Percentiles rank a stretch among this genome's conserved stretches.
Evolutionary conservation across 352 stramenopile species (phyloP).

Genomic region (Globisporangium uncinulatum): DNA sequence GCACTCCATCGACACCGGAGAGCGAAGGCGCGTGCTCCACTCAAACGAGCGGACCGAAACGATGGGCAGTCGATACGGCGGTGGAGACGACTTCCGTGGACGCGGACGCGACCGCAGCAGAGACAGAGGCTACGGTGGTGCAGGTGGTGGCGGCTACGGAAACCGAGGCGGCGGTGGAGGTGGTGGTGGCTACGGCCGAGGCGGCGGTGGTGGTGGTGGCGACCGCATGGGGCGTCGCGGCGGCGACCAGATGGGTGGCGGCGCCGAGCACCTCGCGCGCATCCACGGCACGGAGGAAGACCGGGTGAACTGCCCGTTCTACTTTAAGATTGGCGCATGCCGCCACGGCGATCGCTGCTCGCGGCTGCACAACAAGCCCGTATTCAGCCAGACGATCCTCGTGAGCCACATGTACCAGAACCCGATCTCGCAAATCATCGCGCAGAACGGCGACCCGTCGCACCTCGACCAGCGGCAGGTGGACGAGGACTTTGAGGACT

Average conservation of each 20-base stretch:
- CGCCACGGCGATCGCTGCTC: conserved; percentile 98
- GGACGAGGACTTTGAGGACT: conserved; percentile 97
- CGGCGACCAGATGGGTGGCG: conserved; percentile 63
- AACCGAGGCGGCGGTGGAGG: conserved; percentile 66
- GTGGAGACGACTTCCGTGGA: conserved; percentile 60
- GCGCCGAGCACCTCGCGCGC: conserved; percentile 93
- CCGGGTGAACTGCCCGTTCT: conserved; percentile 99
- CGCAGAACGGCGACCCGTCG: conserved; percentile 78
- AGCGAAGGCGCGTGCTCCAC: background rate
- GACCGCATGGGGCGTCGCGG: conserved; percentile 37
- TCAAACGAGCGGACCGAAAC: conserved; percentile 3
- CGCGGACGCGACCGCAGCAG: conserved; percentile 42
- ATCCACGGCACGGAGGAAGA: conserved; percentile 98
- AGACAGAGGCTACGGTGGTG: conserved; percentile 58
- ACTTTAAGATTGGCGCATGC: conserved; percentile 99
- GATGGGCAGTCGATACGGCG: conserved; percentile 68
- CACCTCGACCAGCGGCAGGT: conserved; percentile 87
- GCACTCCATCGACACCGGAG: background rate
- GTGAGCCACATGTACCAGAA: conserved; percentile 99
- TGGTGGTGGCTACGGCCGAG: conserved; percentile 22
- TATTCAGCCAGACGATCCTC: conserved; percentile 98
- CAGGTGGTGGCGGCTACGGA: conserved; percentile 53
- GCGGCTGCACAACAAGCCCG: conserved; percentile 97
- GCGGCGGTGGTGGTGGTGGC: conserved; percentile 40
- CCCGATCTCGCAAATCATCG: conserved; percentile 86